These are phyloP conservation scores for Neofusicoccum cordaticola DNA, from an alignment of 2,329 filamentous ascomycete genomes.

Conservation along the genomic window DNA sequence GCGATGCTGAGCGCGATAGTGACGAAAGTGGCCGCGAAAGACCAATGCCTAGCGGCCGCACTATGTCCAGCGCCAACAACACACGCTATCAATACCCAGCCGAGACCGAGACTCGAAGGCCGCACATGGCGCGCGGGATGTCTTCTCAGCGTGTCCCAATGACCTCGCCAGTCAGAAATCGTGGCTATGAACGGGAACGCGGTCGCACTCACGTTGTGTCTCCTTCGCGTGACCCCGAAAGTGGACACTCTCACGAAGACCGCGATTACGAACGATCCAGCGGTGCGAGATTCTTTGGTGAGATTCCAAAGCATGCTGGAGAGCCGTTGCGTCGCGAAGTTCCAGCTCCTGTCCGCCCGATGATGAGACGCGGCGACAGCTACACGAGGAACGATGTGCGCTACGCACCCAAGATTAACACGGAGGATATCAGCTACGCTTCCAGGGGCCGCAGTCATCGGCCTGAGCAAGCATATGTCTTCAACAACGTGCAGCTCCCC, in stretches of 20 bases:
- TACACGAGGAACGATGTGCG: constrained; percentile 32
- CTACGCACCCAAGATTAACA: constrained; percentile 29
- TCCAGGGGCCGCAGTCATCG: not conserved
- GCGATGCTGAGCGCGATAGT: not conserved
- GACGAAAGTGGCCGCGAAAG: constrained; percentile 8
- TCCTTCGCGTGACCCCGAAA: not conserved
- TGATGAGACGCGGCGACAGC: constrained; percentile 21
- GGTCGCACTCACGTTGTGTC: constrained; percentile 10
- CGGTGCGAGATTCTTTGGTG: constrained; percentile 26
- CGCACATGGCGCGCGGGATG: not conserved
- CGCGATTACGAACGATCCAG: constrained; percentile 20
- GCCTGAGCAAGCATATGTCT: not conserved
- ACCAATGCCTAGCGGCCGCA: not conserved
- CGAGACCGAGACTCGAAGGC: not conserved
- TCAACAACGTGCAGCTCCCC: not conserved
- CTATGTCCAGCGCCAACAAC: not conserved
- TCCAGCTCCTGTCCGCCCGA: constrained; percentile 23
- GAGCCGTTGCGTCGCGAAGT: constrained; percentile 21
- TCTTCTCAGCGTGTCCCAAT: not conserved
- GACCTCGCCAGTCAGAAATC: not conserved
- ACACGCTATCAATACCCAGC: not conserved
- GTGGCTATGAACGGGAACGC: not conserved
- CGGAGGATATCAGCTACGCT: constrained; percentile 36
- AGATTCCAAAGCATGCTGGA: constrained; percentile 27
- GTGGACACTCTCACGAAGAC: not conserved